Evolutionary conservation across 2,329 filamentous ascomycete genomes (phyloP), one percentile per base, ranked within the genome.

Genomic region (Pezizomycotina sp.): DNA sequence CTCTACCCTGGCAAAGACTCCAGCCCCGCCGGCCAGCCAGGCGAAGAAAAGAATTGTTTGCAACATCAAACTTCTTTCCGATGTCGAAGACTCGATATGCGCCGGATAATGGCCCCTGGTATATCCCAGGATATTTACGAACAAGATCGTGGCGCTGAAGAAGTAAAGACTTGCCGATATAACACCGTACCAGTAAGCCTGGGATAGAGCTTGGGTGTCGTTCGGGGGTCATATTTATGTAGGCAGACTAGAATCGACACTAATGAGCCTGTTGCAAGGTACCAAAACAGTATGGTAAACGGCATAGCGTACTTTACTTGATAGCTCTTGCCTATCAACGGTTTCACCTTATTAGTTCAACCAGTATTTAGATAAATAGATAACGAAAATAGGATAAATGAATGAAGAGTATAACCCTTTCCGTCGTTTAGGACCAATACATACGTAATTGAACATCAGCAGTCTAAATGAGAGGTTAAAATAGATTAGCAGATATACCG

Each of bases 111-210:
- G 92, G 47, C 80, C 76, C 20, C 44, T 47, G 0, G 74, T 71
- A 0, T 74, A 60, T 5, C 83, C 83, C 9, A 32, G 29, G 12
- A 44, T 40, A n/a, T 44, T 44, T 12, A 44, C 26, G 47, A 77
- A 68, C 56, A 92, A 72, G 23, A 91, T 65, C 30, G 76, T 69
- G 1, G 79, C 77, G 33, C 78, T 75, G 10, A 86, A 53, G 37
- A 86, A 76, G 58, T 92, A 92, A 13, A 92, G 65, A 2, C 71
- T 60, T 3, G 82, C 78, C 3, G 82, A 74, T 50, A 81, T 80
- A 12, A 92, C 66, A 16, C 74, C 84, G 52, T 91, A 91, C 66
- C 75, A 92, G 52, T 79, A 92, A 1, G 80, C 81, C 55, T 92
- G 78, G 0, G 80, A 82, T 64, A 48, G 50, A 8, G 42, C 31